Conservation (phyloP, 495 filamentous ascomycete genomes). For the Sporormia fimetaria region DNA sequence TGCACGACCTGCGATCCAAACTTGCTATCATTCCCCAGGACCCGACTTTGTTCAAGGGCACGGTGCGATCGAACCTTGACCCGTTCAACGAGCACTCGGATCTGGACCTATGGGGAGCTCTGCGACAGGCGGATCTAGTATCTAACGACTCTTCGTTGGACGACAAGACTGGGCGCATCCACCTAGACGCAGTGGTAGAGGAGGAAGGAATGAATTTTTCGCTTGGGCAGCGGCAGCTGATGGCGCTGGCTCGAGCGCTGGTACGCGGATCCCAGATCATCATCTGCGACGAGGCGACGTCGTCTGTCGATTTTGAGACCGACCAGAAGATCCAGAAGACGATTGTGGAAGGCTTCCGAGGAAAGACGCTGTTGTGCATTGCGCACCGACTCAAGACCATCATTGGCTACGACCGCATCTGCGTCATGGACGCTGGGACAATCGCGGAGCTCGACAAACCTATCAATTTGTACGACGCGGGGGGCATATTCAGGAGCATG, state of each 20-base stretch:
- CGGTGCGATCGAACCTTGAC: slow-evolving; percentile 81
- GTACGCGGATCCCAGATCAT: slow-evolving; percentile 83
- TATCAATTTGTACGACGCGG: slow-evolving; percentile 49
- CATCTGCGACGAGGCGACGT: slow-evolving; percentile 92
- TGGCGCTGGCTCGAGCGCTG: slow-evolving; percentile 84
- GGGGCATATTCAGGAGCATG: slow-evolving; percentile 79
- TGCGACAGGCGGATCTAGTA: slow-evolving; percentile 71
- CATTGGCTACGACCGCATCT: slow-evolving; percentile 88
- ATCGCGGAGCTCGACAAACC: slow-evolving; percentile 84
- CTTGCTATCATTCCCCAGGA: slow-evolving; percentile 95
- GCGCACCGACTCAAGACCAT: slow-evolving; percentile 89
- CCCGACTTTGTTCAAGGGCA: slow-evolving; percentile 87
- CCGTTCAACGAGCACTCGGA: slow-evolving; percentile 84
- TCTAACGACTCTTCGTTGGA: slow-evolving; percentile 39
- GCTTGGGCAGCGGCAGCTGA: slow-evolving; percentile 89
- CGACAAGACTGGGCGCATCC: slow-evolving; percentile 49
- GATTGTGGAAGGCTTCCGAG: slow-evolving; percentile 75
- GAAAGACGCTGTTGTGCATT: slow-evolving; percentile 86
- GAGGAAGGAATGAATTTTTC: slow-evolving; percentile 94
- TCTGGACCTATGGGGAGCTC: slow-evolving; percentile 74
- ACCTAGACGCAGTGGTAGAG: slow-evolving; percentile 75
- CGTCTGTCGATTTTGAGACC: slow-evolving; percentile 88
- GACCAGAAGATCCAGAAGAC: slow-evolving; percentile 90
- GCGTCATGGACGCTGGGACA: slow-evolving; percentile 80
- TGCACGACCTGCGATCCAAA: slow-evolving; percentile 75